Evolutionary conservation across 176 grass and related monocot genomes (phyloP).

Genomic region (Canna indica): DNA sequence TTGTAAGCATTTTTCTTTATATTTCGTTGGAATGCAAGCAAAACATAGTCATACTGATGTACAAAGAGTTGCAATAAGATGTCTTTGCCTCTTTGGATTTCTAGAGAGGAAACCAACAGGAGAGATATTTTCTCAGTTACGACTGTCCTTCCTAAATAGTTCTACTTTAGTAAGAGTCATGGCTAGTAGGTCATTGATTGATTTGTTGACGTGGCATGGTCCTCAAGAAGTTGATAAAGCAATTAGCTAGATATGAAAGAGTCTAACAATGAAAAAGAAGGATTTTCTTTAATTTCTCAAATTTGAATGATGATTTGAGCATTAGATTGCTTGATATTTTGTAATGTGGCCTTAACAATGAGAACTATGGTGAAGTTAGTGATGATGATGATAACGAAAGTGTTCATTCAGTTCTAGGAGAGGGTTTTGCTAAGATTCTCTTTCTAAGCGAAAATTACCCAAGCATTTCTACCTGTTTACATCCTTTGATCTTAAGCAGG

Average conservation of each 20-base stretch:
- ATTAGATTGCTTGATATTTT: slow-evolving; percentile 73
- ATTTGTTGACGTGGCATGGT: slow-evolving; percentile 71
- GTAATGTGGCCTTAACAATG: slow-evolving; percentile 58
- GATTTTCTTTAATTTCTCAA: too few species aligned
- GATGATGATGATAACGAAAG: slow-evolving; percentile 67
- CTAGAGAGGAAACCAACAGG: slow-evolving; percentile 51
- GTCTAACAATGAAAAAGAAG: too few species aligned
- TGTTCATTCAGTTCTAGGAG: slow-evolving; percentile 36
- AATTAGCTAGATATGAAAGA: too few species aligned
- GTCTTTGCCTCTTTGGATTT: slow-evolving; percentile 64
- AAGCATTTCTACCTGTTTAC: slow-evolving; percentile 43
- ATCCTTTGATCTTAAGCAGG: slow-evolving; percentile 49
- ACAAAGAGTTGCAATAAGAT: too few species aligned
- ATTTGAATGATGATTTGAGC: too few species aligned
- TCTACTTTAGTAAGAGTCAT: slow-evolving; percentile 54
- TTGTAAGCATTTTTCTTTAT: too few species aligned
- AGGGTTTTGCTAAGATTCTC: too few species aligned
- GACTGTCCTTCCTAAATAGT: slow-evolving; percentile 62
- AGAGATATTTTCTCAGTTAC: slow-evolving; percentile 58
- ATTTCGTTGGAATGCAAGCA: too few species aligned
- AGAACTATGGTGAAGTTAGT: slow-evolving; percentile 40
- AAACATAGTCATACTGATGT: too few species aligned
- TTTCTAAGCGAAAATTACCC: too few species aligned
- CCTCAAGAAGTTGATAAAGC: too few species aligned
- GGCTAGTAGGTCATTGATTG: slow-evolving; percentile 66